A percentile compares a stretch with the other conserved stretches of the same genome.
Conservation (phyloP, 768 basidiomycete species). For the Kwoniella mangroviensis region DNA sequence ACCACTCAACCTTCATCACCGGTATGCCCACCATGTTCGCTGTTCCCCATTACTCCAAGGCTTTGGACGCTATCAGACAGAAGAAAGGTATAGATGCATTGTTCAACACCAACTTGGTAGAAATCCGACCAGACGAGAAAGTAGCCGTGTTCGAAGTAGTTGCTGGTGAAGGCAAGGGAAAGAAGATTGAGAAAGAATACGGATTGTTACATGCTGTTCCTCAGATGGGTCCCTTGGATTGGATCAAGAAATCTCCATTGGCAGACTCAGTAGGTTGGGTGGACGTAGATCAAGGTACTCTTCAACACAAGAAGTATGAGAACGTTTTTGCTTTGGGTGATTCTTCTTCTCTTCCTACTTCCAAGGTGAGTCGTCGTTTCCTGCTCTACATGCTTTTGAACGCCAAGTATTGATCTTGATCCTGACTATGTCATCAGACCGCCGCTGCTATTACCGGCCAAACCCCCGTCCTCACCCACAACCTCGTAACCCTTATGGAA, state of each 20-base stretch:
- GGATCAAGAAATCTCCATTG: conserved; percentile 62
- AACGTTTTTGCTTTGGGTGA: conserved; percentile 95
- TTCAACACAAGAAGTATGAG: conserved; percentile 79
- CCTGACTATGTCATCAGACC: conserved; percentile 60
- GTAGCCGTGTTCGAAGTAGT: conserved; percentile 82
- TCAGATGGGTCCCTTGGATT: conserved; percentile 86
- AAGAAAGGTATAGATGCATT: conserved; percentile 78
- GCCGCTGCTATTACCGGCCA: conserved; percentile 91
- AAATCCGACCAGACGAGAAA: conserved; percentile 71
- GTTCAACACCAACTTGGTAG: conserved; percentile 81
- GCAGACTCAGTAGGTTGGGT: conserved; percentile 87
- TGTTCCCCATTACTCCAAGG: conserved; percentile 94
- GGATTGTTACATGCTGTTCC: conserved; percentile 83
- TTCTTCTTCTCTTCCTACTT: conserved; percentile 86
- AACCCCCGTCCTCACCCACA: conserved; percentile 87
- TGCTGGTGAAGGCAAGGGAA: conserved; percentile 65
- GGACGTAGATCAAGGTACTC: conserved; percentile 75
- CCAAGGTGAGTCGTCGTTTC: conserved; percentile 63
- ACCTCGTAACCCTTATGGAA: conserved; percentile 75
- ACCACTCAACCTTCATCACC: conserved; percentile 76
- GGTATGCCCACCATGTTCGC: conserved; percentile 96
- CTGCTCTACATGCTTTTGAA: neutral
- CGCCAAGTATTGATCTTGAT: neutral
- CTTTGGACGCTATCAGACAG: conserved; percentile 74
- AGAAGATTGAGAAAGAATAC: conserved; percentile 72